A percentile compares a stretch with the other conserved stretches of the same genome.
Conservation (phyloP, 768 basidiomycete species). For the Leccinum subtestaceum region DNA sequence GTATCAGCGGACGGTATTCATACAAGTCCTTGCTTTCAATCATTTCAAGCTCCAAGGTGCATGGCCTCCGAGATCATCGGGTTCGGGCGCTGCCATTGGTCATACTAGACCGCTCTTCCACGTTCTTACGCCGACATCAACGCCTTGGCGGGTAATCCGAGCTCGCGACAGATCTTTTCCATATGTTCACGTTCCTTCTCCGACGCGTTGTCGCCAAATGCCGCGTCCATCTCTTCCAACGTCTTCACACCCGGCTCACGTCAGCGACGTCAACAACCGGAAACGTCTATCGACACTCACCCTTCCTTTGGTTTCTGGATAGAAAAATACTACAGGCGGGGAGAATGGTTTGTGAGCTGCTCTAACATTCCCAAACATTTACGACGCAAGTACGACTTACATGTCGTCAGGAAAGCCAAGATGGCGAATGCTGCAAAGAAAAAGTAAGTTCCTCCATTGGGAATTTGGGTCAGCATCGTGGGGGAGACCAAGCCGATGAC, state of each 20-base stretch:
- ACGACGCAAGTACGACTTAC: constrained; percentile 13
- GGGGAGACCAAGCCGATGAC: constrained; percentile 30
- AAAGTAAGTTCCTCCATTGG: constrained; percentile 27
- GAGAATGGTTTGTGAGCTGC: constrained; percentile 1
- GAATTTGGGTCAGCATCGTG: constrained; percentile 22
- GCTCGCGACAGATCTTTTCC: constrained; percentile 26
- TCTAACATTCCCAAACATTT: neutral
- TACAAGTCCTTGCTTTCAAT: neutral
- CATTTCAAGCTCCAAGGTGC: neutral
- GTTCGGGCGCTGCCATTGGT: neutral
- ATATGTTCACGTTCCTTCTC: constrained; percentile 27
- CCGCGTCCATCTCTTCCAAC: constrained; percentile 33
- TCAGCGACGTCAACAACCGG: neutral
- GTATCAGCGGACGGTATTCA: neutral
- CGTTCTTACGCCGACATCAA: constrained; percentile 16
- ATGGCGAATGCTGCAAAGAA: constrained; percentile 28
- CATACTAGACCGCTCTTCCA: neutral
- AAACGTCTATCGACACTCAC: constrained; percentile 16
- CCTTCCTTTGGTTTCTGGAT: constrained; percentile 33
- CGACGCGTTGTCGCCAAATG: constrained; percentile 30
- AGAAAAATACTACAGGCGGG: constrained; percentile 20
- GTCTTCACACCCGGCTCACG: constrained; percentile 18
- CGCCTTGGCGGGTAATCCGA: constrained; percentile 28
- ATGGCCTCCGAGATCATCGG: neutral
- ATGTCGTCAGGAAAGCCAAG: constrained; percentile 28